A percentile compares a stretch with the other conserved stretches of the same genome.
These are phyloP conservation scores for Boechera retrofracta DNA, from an alignment of 345 rosid genomes.

Conservation along the genomic window DNA sequence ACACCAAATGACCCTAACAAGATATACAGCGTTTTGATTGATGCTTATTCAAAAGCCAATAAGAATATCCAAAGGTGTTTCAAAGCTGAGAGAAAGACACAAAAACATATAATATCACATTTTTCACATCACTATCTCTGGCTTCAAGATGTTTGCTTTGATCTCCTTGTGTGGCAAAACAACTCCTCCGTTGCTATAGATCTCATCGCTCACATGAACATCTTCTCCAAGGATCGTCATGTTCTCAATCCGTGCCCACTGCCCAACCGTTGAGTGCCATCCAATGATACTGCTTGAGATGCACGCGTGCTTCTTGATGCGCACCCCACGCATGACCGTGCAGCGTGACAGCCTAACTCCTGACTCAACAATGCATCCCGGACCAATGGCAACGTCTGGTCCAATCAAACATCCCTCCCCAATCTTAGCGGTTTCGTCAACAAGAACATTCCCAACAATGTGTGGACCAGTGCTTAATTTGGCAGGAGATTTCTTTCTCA, in stretches of 20 bases:
- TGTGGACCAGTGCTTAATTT: slow-evolving; percentile 67
- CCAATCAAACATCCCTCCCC: slow-evolving; percentile 98
- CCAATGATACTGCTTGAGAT: slow-evolving; percentile 93
- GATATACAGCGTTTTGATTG: slow-evolving; percentile 38
- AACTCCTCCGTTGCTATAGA: slow-evolving; percentile 97
- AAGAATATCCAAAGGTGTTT: slow-evolving; percentile 16
- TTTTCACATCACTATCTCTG: slow-evolving; percentile 94
- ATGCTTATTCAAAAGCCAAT: slow-evolving; percentile 40
- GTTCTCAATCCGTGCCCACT: slow-evolving; percentile 97
- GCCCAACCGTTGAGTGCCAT: slow-evolving; percentile 97
- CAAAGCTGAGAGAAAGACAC: slow-evolving; percentile 23
- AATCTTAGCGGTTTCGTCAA: slow-evolving; percentile 84
- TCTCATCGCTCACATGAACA: slow-evolving; percentile 92
- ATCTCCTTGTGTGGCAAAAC: slow-evolving; percentile 98
- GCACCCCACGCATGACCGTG: slow-evolving; percentile 95
- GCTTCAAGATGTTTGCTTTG: slow-evolving; percentile 95
- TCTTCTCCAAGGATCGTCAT: slow-evolving; percentile 98
- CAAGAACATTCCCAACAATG: slow-evolving; percentile 84
- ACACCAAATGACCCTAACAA: slow-evolving; percentile 37
- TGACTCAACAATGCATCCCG: slow-evolving; percentile 88
- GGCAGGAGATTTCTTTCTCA: slow-evolving; percentile 70
- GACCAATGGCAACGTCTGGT: slow-evolving; percentile 96
- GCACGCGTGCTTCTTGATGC: slow-evolving; percentile 95
- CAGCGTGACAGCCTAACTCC: slow-evolving; percentile 97
- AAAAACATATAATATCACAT: slow-evolving; percentile 16